These are phyloP conservation scores for Leishmania gerbilli DNA, from an alignment of 208 protist species.

Conservation along the genomic window DNA sequence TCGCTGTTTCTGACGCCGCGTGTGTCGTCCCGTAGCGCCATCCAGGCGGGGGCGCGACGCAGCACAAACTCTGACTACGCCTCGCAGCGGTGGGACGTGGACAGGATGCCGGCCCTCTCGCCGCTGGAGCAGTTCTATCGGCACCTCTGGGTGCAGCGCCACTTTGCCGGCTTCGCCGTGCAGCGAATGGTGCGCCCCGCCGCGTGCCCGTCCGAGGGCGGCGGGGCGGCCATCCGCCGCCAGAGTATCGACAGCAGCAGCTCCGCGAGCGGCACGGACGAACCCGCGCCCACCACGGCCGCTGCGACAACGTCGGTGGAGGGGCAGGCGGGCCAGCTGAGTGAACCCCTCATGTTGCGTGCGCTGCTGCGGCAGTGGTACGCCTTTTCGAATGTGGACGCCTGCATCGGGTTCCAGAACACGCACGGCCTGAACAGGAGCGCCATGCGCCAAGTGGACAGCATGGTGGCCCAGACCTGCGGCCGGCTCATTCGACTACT, in stretches of 20 bases:
- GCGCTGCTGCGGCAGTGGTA: constrained; percentile 73
- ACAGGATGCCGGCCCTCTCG: constrained; percentile 35
- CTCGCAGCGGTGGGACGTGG: not conserved
- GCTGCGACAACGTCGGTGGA: constrained; percentile 11
- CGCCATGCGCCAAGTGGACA: constrained; percentile 66
- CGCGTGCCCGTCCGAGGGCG: not conserved
- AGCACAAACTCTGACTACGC: constrained; percentile 13
- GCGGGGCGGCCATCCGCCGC: not conserved
- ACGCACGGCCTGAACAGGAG: constrained; percentile 42
- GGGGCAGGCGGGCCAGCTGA: constrained; percentile 40
- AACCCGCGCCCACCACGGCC: not conserved
- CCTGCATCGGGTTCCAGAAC: constrained; percentile 23
- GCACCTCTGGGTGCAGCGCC: constrained; percentile 36
- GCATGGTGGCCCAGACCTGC: constrained; percentile 61
- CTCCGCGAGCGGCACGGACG: not conserved
- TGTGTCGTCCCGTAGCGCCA: constrained; percentile 14
- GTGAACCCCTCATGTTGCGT: constrained; percentile 70
- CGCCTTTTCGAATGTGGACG: constrained; percentile 32
- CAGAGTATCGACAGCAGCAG: not conserved
- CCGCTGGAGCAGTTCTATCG: constrained; percentile 41
- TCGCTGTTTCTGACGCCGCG: constrained; percentile 48
- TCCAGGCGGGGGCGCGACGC: constrained; percentile 7
- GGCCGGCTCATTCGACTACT: constrained; percentile 50
- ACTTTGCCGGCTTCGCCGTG: constrained; percentile 30
- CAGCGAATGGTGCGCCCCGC: not conserved